Evolutionary conservation across 805 yeast genomes (phyloP).

Genomic region (Candida xyloterini): DNA sequence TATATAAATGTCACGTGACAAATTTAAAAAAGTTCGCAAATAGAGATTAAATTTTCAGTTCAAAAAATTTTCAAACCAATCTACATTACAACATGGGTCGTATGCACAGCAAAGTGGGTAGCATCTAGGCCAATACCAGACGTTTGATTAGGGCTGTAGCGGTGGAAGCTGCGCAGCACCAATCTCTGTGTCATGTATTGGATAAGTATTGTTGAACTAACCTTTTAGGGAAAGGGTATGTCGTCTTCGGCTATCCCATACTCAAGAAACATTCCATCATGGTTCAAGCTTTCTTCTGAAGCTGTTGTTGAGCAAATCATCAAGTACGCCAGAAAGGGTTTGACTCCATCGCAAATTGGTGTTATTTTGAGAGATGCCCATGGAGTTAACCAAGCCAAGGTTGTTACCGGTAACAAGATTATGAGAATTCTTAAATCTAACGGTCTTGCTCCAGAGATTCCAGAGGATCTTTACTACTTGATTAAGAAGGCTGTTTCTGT

Average conservation of each 20-base stretch:
- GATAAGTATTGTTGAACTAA: constrained; percentile 26
- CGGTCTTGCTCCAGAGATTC: constrained; percentile 99
- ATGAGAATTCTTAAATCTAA: constrained; percentile 98
- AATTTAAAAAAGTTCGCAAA: not conserved
- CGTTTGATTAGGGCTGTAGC: constrained; percentile 10
- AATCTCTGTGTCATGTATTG: constrained; percentile 39
- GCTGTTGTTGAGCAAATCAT: constrained; percentile 95
- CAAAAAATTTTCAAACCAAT: constrained; percentile 6
- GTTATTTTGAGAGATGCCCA: constrained; percentile 99
- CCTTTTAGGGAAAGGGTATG: constrained; percentile 92
- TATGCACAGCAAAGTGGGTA: constrained; percentile 96
- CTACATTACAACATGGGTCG: constrained; percentile 86
- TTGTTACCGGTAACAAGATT: constrained; percentile 98
- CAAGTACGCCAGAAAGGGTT: constrained; percentile 99
- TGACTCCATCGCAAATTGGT: constrained; percentile 99
- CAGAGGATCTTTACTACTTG: constrained; percentile 99
- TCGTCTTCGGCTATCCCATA: constrained; percentile 98
- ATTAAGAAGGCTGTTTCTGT: constrained; percentile 99
- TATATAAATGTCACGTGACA: constrained; percentile 9
- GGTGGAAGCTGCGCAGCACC: constrained; percentile 47
- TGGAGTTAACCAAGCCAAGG: constrained; percentile 97
- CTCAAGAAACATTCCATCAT: constrained; percentile 97
- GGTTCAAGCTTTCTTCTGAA: constrained; percentile 97
- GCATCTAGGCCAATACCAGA: constrained; percentile 14
- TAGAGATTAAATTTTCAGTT: constrained; percentile 2